These are phyloP conservation scores for Aspergillus sp. DNA, from an alignment of 2,329 filamentous ascomycete species.

Conservation along the genomic window DNA sequence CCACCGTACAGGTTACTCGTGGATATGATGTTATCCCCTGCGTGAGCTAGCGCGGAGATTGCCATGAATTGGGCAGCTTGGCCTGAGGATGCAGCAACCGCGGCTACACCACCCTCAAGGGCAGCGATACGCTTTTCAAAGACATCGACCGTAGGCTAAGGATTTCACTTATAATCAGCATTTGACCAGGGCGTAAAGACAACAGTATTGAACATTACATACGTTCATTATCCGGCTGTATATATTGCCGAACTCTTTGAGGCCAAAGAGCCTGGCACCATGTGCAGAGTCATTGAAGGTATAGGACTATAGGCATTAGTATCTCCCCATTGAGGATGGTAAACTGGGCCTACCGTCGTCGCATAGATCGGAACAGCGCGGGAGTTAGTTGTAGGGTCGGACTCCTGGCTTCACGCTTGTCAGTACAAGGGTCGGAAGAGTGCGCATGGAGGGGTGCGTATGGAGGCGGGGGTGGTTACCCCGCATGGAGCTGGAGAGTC, in stretches of 20 bases:
- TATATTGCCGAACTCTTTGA: constrained; percentile 97
- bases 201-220: constrained; percentile 31
- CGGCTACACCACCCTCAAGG: constrained; percentile 86
- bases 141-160: constrained; percentile 84
- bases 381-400: constrained; percentile 78
- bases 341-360: constrained; percentile 60
- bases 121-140: constrained; percentile 97
- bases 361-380: constrained; percentile 96
- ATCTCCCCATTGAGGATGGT: neutral
- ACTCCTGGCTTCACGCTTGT: constrained; percentile 63
- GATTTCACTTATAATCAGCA: neutral
- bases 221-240: constrained; percentile 97
- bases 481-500: constrained; percentile 82
- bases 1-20: constrained; percentile 91
- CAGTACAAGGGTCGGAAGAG: neutral
- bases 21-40: constrained; percentile 89
- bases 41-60: constrained; percentile 77
- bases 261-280: constrained; percentile 88
- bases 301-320: constrained; percentile 62
- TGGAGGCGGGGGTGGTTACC: constrained; percentile 51
- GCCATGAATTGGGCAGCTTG: constrained; percentile 92
- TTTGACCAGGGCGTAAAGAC: no score
- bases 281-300: constrained; percentile 96
- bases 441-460: no score
- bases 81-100: constrained; percentile 80